Conservation (phyloP, 257 asterid species). For the Solanum acaule region DNA sequence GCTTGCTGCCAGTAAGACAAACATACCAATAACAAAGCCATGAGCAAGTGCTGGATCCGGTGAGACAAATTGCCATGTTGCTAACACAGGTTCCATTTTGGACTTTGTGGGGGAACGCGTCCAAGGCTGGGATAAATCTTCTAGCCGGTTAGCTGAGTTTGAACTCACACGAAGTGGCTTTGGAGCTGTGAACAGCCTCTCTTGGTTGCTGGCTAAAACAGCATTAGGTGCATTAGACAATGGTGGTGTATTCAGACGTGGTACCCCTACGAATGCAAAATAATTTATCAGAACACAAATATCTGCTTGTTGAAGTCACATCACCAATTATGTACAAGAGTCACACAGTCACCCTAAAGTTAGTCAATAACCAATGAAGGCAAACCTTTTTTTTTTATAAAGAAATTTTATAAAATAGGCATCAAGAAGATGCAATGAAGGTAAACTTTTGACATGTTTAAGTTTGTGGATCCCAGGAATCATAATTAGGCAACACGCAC, state of each 20-base stretch:
- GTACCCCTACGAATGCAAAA: conserved; percentile 61
- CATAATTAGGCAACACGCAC: background rate
- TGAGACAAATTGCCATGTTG: conserved; percentile 76
- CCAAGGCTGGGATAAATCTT: conserved; percentile 97
- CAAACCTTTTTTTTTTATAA: background rate
- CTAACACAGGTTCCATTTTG: conserved; percentile 71
- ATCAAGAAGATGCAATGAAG: background rate
- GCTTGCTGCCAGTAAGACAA: conserved; percentile 10
- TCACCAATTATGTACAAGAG: background rate
- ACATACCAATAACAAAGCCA: conserved; percentile 43
- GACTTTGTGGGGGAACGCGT: conserved; percentile 97
- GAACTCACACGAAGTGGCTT: conserved; percentile 88
- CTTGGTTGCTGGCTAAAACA: conserved; percentile 27
- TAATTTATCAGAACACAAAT: background rate
- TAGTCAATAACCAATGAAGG: background rate
- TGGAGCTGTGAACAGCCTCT: conserved; percentile 54
- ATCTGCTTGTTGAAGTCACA: background rate
- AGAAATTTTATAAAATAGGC: background rate
- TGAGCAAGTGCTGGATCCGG: conserved; percentile 41
- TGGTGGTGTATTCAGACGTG: conserved; percentile 97
- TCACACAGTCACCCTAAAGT: background rate
- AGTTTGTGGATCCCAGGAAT: background rate
- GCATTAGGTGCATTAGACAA: conserved; percentile 32
- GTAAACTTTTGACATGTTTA: background rate
- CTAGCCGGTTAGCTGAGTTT: conserved; percentile 62